Percentiles rank a stretch among this genome's conserved stretches.
Conservation (phyloP, 2,329 filamentous ascomycete genomes). For the Cladosporium sp. region DNA sequence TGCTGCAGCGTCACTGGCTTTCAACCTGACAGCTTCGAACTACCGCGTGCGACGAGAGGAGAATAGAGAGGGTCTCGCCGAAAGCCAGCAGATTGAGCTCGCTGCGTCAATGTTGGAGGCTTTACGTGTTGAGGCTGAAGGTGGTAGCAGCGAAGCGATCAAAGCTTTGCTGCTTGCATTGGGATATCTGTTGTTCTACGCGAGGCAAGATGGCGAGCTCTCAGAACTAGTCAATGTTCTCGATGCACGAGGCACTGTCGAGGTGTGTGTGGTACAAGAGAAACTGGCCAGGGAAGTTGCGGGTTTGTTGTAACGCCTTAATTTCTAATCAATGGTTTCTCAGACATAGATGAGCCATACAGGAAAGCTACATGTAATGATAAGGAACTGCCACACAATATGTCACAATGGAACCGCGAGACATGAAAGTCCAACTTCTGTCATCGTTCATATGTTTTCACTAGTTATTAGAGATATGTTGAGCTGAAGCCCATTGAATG, state of each 20-base stretch:
- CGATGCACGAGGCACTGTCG: slow-evolving; percentile 65
- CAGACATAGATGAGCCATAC: no score
- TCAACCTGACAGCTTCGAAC: slow-evolving; percentile 73
- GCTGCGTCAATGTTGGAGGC: slow-evolving; percentile 77
- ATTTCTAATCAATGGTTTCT: no score
- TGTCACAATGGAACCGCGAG: no score
- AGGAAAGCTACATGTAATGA: no score
- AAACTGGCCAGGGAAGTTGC: slow-evolving; percentile 30
- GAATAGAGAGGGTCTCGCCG: slow-evolving; percentile 55
- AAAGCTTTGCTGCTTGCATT: slow-evolving; percentile 73
- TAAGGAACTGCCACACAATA: no score
- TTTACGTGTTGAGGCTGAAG: slow-evolving; percentile 47
- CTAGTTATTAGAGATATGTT: no score
- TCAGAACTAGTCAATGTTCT: slow-evolving; percentile 73
- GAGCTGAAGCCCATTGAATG: no score
- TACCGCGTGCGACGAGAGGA: slow-evolving; percentile 60
- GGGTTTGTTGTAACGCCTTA: slow-evolving; percentile 18
- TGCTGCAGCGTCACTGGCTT: slow-evolving; percentile 75
- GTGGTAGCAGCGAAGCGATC: slow-evolving; percentile 55
- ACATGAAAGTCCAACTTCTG: no score
- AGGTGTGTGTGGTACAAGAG: slow-evolving; percentile 35
- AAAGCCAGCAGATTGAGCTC: slow-evolving; percentile 73
- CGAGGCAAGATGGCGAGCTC: slow-evolving; percentile 67
- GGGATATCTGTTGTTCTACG: slow-evolving; percentile 70
- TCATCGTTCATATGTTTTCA: no score